These are phyloP conservation scores for Ajuga reptans DNA, from an alignment of 305 asterid genomes.

Conservation along the genomic window DNA sequence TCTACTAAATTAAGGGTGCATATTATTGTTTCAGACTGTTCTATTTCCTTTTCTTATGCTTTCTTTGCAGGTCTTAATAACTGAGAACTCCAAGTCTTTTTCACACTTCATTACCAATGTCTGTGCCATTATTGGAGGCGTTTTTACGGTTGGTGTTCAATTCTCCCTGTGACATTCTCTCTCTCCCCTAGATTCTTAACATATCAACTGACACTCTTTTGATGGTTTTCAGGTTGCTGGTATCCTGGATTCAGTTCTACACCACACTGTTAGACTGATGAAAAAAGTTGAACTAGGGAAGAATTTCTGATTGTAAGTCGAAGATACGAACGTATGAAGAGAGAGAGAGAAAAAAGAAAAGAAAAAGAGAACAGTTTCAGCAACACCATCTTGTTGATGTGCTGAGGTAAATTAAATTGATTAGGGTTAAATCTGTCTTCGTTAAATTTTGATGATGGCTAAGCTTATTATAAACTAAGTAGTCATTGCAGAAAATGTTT, in stretches of 20 bases:
- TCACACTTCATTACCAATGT: slow-evolving; percentile 82
- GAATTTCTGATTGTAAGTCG: slow-evolving; percentile 43
- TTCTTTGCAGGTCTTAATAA: slow-evolving; percentile 56
- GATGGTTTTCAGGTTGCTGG: slow-evolving; percentile 81
- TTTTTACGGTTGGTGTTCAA: slow-evolving; percentile 75
- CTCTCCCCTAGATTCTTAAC: neutral
- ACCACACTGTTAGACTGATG: slow-evolving; percentile 58
- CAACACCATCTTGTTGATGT: slow-evolving; percentile 11
- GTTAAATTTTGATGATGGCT: slow-evolving; percentile 17
- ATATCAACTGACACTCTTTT: neutral
- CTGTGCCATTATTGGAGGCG: slow-evolving; percentile 95
- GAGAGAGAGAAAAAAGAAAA: neutral
- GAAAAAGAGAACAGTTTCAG: neutral
- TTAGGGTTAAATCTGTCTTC: neutral
- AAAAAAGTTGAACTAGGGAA: slow-evolving; percentile 90
- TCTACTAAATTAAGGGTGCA: neutral
- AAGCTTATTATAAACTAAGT: slow-evolving; percentile 9
- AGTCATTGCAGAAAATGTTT: neutral
- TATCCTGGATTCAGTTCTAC: slow-evolving; percentile 72
- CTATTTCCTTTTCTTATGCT: neutral
- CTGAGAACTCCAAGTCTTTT: slow-evolving; percentile 73
- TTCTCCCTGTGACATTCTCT: neutral
- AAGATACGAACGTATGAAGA: slow-evolving; percentile 24
- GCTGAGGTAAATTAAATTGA: slow-evolving; percentile 23
- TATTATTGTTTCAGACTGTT: slow-evolving; percentile 8